Percentiles rank a stretch among this genome's conserved stretches.
Evolutionary conservation across 2,329 filamentous ascomycete genomes (phyloP).

Genomic region (Hypocrella siamensis): DNA sequence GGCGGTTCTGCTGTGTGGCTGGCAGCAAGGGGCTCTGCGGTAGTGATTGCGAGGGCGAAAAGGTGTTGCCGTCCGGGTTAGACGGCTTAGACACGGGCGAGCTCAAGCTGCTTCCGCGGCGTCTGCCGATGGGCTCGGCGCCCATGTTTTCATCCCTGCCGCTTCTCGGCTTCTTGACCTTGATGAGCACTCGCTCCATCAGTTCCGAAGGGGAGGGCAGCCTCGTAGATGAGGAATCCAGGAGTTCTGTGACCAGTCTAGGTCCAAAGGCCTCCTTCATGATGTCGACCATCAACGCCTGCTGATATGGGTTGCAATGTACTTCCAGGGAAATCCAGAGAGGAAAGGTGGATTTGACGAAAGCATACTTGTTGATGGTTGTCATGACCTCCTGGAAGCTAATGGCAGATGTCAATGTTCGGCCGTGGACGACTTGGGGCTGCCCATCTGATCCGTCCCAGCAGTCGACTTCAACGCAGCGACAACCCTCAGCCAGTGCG

Average conservation of each 20-base stretch:
- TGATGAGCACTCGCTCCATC: slow-evolving; percentile 72
- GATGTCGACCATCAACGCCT: slow-evolving; percentile 74
- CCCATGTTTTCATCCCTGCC: slow-evolving; percentile 22
- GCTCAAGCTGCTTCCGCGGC: slow-evolving; percentile 56
- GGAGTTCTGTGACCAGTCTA: slow-evolving; percentile 60
- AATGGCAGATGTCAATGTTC: slow-evolving; percentile 76
- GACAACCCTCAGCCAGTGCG: slow-evolving; percentile 74
- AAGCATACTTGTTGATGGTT: slow-evolving; percentile 90
- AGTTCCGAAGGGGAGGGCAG: slow-evolving; percentile 80
- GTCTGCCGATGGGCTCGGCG: slow-evolving; percentile 25
- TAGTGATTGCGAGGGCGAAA: slow-evolving; percentile 33
- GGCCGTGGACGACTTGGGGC: slow-evolving; percentile 81
- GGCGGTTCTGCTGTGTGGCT: slow-evolving; percentile 35
- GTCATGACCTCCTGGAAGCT: slow-evolving; percentile 84
- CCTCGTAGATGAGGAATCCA: slow-evolving; percentile 50
- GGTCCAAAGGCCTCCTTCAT: slow-evolving; percentile 74
- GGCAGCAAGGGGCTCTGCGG: slow-evolving; percentile 38
- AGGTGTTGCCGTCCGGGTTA: slow-evolving; percentile 35
- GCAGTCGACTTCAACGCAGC: slow-evolving; percentile 94
- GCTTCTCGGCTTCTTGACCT: slow-evolving; percentile 64
- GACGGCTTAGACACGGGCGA: slow-evolving; percentile 45
- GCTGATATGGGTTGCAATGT: slow-evolving; percentile 73
- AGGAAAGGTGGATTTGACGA: slow-evolving; percentile 72
- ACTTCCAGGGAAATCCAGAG: slow-evolving; percentile 93
- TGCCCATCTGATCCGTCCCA: slow-evolving; percentile 87